Evolutionary conservation across 805 yeast genomes (phyloP), one percentile per base, ranked within the genome.

Genomic region (Alloascoidea hylecoeti): DNA sequence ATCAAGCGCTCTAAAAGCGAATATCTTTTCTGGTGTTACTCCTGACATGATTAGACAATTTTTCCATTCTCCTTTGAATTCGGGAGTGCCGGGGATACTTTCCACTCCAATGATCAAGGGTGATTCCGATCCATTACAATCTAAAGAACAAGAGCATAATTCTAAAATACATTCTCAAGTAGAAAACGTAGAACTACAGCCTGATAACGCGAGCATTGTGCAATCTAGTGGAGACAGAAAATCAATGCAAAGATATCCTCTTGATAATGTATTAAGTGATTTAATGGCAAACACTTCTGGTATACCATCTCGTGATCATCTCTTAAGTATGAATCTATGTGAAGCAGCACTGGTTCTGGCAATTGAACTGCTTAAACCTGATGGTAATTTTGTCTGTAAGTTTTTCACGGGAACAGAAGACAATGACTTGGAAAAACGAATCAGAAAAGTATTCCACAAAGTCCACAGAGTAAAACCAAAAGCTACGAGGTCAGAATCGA

Each of bases 251-350:
- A 65, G 63, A 52, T 62, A 72, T 58, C 71, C 80, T 66, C 74
- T 83, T 77, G 78, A 78, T 75, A 70, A 70, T 39, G 75, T 80
- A n/a, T n/a, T n/a, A n/a, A n/a, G 75, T 53, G 64, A 64, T 60
- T 89, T 96, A 97, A 80, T 89, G 82, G 82, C 85, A 36, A 89
- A 89, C 52, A 84, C 96, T 3, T 66, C 86, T 12, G 97, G 98
- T 3, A 59, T 83, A 33, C 71, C 77, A 5, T 75, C 80, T 33
- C 72, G 73, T 44, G 98, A 89, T 55, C 97, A 89, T 57, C 60
- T 69, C 12, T 74, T 73, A 46, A 85, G 95, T 43, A 79, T 92
- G 45, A 88, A 88, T 51, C 61, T 89, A 18, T 89, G 96, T 55
- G 92, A 84, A 48, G 96, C 96, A 0, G 96, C 95, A 0, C 55